These are phyloP conservation scores for Asterochloris sp. DNA, from an alignment of 139 green algal species.

Conservation along the genomic window DNA sequence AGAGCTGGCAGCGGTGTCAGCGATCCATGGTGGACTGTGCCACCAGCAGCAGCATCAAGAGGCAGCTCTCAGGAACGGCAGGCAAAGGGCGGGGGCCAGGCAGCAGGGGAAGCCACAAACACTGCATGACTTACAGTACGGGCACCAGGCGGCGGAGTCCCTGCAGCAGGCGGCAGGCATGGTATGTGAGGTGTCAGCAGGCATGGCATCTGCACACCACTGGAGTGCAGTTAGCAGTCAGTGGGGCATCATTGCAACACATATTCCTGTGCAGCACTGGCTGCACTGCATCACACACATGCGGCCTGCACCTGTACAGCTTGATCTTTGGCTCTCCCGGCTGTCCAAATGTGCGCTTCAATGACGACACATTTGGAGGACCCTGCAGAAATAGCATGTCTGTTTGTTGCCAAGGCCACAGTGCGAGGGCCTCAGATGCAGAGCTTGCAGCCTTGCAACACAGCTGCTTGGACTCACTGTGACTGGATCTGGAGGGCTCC, in stretches of 20 bases:
- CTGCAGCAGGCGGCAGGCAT: conserved; percentile 16
- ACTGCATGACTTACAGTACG: conserved; percentile 34
- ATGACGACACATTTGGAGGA: conserved; percentile 50
- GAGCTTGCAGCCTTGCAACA: background rate
- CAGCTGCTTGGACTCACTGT: conserved; percentile 20
- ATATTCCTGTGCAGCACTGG: background rate
- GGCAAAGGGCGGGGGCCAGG: background rate
- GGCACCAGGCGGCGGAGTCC: conserved; percentile 76
- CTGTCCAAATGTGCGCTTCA: conserved; percentile 75
- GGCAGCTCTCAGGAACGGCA: background rate
- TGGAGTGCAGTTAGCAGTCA: background rate
- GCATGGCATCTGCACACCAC: background rate
- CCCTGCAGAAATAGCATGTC: conserved; percentile 32
- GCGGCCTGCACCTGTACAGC: conserved; percentile 47
- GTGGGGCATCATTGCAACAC: background rate
- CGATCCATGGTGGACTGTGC: background rate
- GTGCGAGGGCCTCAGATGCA: background rate
- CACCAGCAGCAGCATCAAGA: background rate
- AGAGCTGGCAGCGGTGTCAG: conserved; percentile 15
- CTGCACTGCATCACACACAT: background rate
- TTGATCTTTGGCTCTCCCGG: conserved; percentile 43
- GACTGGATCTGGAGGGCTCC: conserved; percentile 24
- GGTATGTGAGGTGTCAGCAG: background rate
- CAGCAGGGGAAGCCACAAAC: background rate
- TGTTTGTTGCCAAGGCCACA: conserved; percentile 7